phyloP scores from a whole-genome alignment of 768 basidiomycete species.

The Candolleomyces eurysporus region DNA sequence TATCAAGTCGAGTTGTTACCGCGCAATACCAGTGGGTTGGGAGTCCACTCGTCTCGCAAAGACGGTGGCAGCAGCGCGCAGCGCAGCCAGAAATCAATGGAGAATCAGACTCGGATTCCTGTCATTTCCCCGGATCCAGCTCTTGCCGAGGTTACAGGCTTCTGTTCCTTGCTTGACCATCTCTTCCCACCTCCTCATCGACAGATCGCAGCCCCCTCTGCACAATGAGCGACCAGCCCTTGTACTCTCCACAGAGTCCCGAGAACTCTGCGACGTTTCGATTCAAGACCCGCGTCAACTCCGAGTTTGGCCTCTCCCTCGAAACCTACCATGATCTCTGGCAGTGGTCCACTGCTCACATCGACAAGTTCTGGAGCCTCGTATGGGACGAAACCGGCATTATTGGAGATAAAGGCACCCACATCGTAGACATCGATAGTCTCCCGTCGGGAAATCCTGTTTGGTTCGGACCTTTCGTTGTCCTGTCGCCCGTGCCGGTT shows the following conservation, averaged over 20 bases:
- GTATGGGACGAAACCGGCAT: conserved; percentile 72
- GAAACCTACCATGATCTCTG: conserved; percentile 63
- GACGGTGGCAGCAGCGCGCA: too few species aligned
- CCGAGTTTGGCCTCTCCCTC: conserved; percentile 41
- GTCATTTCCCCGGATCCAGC: too few species aligned
- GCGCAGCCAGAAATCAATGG: too few species aligned
- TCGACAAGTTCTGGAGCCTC: conserved; percentile 65
- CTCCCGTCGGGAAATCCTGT: conserved; percentile 59
- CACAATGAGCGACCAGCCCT: conserved; percentile 24
- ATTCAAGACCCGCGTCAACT: conserved; percentile 53
- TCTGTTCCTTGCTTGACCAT: too few species aligned
- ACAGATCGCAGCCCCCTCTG: too few species aligned
- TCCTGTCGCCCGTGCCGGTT: conserved; percentile 4
- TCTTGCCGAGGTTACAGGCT: too few species aligned
- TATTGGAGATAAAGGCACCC: conserved; percentile 58
- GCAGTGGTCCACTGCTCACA: conserved; percentile 58
- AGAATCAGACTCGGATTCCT: too few species aligned
- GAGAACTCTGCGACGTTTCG: conserved; percentile 44
- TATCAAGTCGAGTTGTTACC: too few species aligned
- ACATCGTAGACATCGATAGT: conserved; percentile 55
- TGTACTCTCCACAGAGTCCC: conserved; percentile 43
- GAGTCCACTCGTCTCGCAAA: background rate
- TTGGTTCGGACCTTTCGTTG: conserved; percentile 44
- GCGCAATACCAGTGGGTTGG: background rate
- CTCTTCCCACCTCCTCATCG: too few species aligned